Evolutionary conservation across 306 rosid genomes (phyloP), one percentile per base, ranked within the genome.

Genomic region (Lathyrus aphaca): DNA sequence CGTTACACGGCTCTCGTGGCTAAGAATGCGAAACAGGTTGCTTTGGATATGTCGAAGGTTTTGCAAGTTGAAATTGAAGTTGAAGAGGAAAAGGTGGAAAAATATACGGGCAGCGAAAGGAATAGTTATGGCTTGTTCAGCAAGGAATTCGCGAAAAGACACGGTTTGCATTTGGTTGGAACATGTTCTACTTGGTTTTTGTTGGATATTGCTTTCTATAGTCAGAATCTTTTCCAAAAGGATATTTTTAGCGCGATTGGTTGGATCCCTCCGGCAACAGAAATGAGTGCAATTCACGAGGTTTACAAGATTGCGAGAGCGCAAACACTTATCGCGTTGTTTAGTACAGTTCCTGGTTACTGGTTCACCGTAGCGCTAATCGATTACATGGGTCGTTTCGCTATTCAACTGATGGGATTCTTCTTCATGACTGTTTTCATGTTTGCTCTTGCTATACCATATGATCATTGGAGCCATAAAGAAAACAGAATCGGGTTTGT

Each of bases 391-490:
- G 97, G 97, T 0, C 82, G 97, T 4, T 88, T 88, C 37, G 80
- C 86, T 0, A 91, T 88, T 66, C 97, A 91, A 70, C 12, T 87
- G 56, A 80, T 88, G 82, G 97, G 97, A 0, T 91, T 91, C 77
- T 84, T 91, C 75, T 86, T 91, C 89, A 91, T 91, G 97, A 91
- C 97, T 0, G 83, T 88, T 14, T 91, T 91, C 86, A 91, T 91
- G 97, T 88, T 91, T 54, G 90, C 92, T 1, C 57, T 88, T 0
- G 97, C 95, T 0, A 68, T 91, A 68, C 97, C 97, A 10, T 91
- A 91, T 82, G 40, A 91, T 50, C 97, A 91, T 23, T 91, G 96
- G 96, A 84, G 71, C 0, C 0, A 72, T 46, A 61, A 30, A 8
- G 78, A 57, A 0, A 69, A 86, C 79, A 37, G 73, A 21, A 45